A percentile compares a stretch with the other conserved stretches of the same genome.
These are phyloP conservation scores for Murraya paniculata DNA, from an alignment of 345 rosid genomes.

Conservation along the genomic window DNA sequence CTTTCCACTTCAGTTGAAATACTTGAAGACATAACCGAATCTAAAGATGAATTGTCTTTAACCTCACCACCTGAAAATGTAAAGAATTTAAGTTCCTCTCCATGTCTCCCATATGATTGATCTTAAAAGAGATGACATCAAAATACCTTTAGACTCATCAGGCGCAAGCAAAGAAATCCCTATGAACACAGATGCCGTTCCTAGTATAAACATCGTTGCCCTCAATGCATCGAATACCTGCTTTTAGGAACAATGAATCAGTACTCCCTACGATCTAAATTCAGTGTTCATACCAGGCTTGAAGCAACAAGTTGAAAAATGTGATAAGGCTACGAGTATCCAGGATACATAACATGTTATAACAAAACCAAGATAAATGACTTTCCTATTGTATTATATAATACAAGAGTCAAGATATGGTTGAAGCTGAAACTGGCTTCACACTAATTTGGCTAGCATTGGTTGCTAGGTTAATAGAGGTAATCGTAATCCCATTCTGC, in stretches of 20 bases:
- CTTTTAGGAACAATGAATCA: conserved; percentile 14
- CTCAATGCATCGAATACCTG: conserved; percentile 88
- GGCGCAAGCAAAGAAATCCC: conserved; percentile 96
- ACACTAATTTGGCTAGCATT: neutral
- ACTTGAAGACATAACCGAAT: conserved; percentile 50
- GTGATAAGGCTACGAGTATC: neutral
- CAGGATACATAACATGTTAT: neutral
- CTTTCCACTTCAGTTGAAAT: conserved; percentile 65
- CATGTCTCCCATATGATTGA: neutral
- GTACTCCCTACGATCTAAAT: neutral
- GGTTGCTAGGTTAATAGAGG: neutral
- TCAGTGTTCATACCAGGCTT: conserved; percentile 1
- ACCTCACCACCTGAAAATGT: conserved; percentile 59
- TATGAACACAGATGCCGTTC: conserved; percentile 79
- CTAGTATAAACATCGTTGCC: conserved; percentile 93
- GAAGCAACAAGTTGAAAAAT: conserved; percentile 6
- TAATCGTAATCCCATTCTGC: neutral
- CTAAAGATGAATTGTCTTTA: conserved; percentile 60
- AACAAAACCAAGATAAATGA: neutral
- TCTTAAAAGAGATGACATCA: neutral
- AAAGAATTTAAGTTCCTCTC: neutral
- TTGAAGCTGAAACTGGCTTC: neutral
- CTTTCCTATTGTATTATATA: neutral
- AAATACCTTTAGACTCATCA: conserved; percentile 75
- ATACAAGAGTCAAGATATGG: neutral